phyloP scores from a whole-genome alignment of 352 stramenopile species.

The Globisporangium cystogenes region DNA sequence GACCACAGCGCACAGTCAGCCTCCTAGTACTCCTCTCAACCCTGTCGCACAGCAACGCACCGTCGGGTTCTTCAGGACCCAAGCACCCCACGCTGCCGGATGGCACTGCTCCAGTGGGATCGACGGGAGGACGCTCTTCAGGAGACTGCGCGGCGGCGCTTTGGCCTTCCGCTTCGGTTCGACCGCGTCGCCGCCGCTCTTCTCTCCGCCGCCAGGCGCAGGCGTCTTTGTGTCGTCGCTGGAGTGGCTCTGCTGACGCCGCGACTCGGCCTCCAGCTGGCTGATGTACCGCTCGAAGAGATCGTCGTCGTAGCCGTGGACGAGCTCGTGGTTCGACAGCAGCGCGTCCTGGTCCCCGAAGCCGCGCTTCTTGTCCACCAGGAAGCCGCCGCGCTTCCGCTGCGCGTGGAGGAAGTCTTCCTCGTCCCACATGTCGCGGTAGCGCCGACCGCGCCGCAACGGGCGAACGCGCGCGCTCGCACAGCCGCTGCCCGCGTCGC shows the following conservation, averaged over 20 bases:
- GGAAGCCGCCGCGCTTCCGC: slow-evolving; percentile 16
- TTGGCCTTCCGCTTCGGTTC: slow-evolving; percentile 15
- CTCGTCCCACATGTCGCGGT: slow-evolving; percentile 79
- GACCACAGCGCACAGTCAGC: neutral
- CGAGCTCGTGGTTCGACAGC: slow-evolving; percentile 49
- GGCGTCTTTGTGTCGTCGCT: neutral
- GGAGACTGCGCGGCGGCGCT: slow-evolving; percentile 14
- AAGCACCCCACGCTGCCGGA: slow-evolving; percentile 54
- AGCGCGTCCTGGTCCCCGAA: slow-evolving; percentile 32
- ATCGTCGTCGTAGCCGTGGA: slow-evolving; percentile 76
- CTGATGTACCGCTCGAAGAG: slow-evolving; percentile 47
- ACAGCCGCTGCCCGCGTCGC: slow-evolving; percentile 32
- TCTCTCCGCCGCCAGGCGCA: neutral
- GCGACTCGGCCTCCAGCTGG: slow-evolving; percentile 24
- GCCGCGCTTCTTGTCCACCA: slow-evolving; percentile 24
- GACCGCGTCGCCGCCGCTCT: slow-evolving; percentile 2
- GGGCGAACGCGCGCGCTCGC: slow-evolving; percentile 21
- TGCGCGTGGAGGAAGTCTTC: slow-evolving; percentile 44
- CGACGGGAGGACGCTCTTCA: slow-evolving; percentile 30
- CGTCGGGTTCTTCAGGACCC: slow-evolving; percentile 55
- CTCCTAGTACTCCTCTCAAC: neutral
- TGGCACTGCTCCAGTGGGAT: slow-evolving; percentile 36
- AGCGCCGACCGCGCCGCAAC: slow-evolving; percentile 51
- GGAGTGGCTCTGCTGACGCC: slow-evolving; percentile 4
- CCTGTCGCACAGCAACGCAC: slow-evolving; percentile 6